Conservation (phyloP, 129 eudicot species). For the Gnaphalium uliginosum region DNA sequence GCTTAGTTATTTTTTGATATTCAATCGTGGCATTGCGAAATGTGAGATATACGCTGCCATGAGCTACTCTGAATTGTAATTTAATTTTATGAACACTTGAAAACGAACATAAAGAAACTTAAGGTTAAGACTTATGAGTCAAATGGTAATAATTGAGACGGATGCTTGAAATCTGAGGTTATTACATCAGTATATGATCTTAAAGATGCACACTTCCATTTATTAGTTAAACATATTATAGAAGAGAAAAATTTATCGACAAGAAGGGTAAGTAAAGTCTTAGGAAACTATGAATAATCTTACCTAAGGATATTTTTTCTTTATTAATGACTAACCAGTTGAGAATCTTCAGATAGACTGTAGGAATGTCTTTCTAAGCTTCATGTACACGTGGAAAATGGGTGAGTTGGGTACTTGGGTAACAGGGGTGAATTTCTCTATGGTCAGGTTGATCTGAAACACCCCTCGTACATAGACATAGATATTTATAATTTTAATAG, state of each 20-base stretch:
- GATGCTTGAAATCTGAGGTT: no score
- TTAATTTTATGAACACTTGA: neutral
- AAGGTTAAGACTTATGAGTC: no score
- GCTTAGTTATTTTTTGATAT: neutral
- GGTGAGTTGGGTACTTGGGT: neutral
- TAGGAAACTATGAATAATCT: neutral
- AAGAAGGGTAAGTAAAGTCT: no score
- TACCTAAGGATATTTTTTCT: neutral
- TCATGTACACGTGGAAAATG: neutral
- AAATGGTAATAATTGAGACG: no score
- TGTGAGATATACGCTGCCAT: conserved; percentile 8
- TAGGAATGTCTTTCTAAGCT: neutral
- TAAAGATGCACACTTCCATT: no score
- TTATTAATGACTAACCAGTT: neutral
- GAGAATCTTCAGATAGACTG: neutral
- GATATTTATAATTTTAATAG: no score
- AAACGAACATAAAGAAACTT: neutral
- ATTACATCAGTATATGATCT: no score
- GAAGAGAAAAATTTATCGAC: no score
- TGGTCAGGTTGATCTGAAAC: no score
- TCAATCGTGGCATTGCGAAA: neutral
- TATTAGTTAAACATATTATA: no score
- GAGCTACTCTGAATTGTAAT: neutral
- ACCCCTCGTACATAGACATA: no score
- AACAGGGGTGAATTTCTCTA: neutral